Base-by-base conservation (phyloP, 2,329 filamentous ascomycete genomes). In the Aspergillus puulaauensis region DNA sequence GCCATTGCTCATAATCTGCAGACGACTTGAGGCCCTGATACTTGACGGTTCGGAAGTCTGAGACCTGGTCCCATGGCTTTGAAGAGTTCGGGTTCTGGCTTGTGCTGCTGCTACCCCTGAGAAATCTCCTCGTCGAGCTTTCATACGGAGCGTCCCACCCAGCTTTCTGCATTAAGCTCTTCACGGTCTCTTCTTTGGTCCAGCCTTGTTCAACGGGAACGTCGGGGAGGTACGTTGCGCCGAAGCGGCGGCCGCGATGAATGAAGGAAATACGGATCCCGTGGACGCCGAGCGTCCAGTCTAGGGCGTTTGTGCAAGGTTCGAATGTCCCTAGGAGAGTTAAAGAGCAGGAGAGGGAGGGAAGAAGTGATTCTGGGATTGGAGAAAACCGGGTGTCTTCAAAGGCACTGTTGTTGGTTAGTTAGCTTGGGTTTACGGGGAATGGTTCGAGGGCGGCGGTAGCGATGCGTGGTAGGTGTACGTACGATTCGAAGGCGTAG, bases 171-270 rank as follows among this genome's bases (percentile, higher is more conserved):
- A 97, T 95, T 70, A 98, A 77, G 75, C 90, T 96, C 54, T 92
- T 83, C 3, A 99, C 75, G 0, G 93, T 90, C 81, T 98, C 91
- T 72, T 98, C 93, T 75, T 95, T 93, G 11, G 84, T 90, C 95
- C 95, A 99, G 15, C 91, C 93, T 73, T 98, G 95, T 79, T 99
- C 95, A 1, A 84, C 79, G 9, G 93, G 90, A 6, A 99, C 92
- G 71, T 97, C 91, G 0, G 95, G 95, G 14, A 99, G 82, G 70
- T 98, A 99, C 0, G 95, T 97, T 1, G 91, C 85, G 15, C 92
- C 90, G 70, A 91, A 91, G 47, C 89, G 85, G 50, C 86, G 83
- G 15, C 86, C 86, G 64, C 86, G 83, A 65, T 91, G 82, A n/a
- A 82, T 80, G 76, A 99, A 98, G 50, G 86, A 88, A 65, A 99